phyloP scores from a whole-genome alignment of 1,284 basidiomycete species.

The Volvariella surrecta region DNA sequence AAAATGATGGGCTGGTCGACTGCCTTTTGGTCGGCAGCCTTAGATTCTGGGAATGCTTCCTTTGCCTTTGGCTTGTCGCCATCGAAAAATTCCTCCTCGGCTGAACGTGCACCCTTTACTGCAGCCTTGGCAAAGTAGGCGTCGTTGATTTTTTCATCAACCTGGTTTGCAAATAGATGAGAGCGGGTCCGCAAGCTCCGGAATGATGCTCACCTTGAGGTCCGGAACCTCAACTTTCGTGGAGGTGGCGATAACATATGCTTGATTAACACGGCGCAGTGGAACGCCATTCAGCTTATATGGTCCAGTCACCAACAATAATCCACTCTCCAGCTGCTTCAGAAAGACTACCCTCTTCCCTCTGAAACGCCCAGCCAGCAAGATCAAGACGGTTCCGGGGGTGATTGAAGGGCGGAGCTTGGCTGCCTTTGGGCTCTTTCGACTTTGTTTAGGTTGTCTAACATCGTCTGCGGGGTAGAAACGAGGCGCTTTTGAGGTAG shows the following conservation, averaged over 20 bases:
- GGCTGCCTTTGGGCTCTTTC: slow-evolving; percentile 77
- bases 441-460: slow-evolving; percentile 82
- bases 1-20: slow-evolving; percentile 83
- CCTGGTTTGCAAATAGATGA: no score
- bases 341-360: slow-evolving; percentile 99
- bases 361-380: slow-evolving; percentile 96
- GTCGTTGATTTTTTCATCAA: slow-evolving; percentile 90
- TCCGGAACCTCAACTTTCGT: slow-evolving; percentile 86
- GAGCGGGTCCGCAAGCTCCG: slow-evolving; percentile 11
- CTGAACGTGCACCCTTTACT: slow-evolving; percentile 62
- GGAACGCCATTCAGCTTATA: slow-evolving; percentile 99
- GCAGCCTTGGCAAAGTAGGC: slow-evolving; percentile 88
- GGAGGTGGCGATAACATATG: slow-evolving; percentile 98
- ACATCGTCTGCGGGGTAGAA: slow-evolving; percentile 99
- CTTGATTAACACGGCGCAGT: slow-evolving; percentile 96
- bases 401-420: slow-evolving; percentile 84
- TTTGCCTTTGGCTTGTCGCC: slow-evolving; percentile 92
- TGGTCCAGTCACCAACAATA: slow-evolving; percentile 95
- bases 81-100: slow-evolving; percentile 95
- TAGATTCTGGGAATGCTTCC: slow-evolving; percentile 84
- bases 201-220: slow-evolving; percentile 52
- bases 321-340: slow-evolving; percentile 91
- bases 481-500: slow-evolving; percentile 83
- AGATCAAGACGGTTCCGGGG: slow-evolving; percentile 92
- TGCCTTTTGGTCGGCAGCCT: slow-evolving; percentile 90